These are phyloP conservation scores for Rhamnella rubrinervis DNA, from an alignment of 331 rosid species.

Conservation along the genomic window DNA sequence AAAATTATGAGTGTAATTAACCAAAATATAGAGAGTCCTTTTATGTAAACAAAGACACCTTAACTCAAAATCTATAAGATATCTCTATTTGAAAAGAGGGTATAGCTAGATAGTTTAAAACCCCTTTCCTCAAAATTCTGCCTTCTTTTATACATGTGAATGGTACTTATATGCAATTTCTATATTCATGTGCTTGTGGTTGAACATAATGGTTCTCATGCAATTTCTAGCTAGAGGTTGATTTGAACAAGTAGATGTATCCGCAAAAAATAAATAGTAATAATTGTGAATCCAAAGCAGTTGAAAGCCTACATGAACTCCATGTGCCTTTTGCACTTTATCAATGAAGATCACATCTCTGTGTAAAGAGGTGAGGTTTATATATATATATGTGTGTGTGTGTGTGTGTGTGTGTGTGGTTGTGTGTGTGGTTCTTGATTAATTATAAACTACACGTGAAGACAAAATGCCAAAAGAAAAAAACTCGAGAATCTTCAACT, in stretches of 20 bases:
- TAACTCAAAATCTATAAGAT: too few species aligned
- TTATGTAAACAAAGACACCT: too few species aligned
- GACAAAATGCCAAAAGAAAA: background rate
- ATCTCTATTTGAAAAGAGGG: too few species aligned
- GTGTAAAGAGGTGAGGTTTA: background rate
- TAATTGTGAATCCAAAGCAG: background rate
- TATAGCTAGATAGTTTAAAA: too few species aligned
- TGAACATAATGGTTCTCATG: constrained; percentile 18
- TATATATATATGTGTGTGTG: too few species aligned
- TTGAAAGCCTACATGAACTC: constrained; percentile 21
- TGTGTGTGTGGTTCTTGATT: background rate
- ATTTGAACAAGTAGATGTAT: too few species aligned
- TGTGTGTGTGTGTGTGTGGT: too few species aligned
- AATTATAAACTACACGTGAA: background rate
- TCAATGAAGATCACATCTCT: too few species aligned
- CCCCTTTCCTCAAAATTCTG: too few species aligned
- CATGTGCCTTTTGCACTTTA: constrained; percentile 7
- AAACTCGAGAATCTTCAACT: background rate
- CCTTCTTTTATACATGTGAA: background rate
- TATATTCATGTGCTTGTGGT: background rate
- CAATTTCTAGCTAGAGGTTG: constrained; percentile 8
- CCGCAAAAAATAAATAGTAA: too few species aligned
- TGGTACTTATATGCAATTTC: background rate
- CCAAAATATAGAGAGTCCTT: too few species aligned
- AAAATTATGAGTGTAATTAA: too few species aligned